Percentiles rank a stretch among this genome's conserved stretches.
Evolutionary conservation across 163 green algal species (phyloP).

Genomic region (Chlamydomonas reinhardtii): DNA sequence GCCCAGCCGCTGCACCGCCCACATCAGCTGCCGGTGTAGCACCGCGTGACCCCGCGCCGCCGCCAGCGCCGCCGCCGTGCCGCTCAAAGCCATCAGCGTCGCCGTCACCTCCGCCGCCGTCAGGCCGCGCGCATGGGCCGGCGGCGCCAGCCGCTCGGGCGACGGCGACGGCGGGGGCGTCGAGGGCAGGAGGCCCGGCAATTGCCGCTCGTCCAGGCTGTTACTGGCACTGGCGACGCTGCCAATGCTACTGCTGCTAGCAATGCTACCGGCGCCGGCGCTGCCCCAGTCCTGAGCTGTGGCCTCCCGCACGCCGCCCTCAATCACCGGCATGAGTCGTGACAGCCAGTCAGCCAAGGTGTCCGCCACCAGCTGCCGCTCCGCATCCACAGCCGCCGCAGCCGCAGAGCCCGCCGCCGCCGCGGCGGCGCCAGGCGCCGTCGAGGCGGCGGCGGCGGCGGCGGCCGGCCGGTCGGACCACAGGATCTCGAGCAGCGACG

Average conservation of each 20-base stretch:
- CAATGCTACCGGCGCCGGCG: not conserved
- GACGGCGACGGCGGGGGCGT: not conserved
- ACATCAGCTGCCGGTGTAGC: conserved; percentile 17
- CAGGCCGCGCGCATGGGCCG: not conserved
- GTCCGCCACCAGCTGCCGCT: not conserved
- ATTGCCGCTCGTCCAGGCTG: not conserved
- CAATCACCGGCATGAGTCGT: not conserved
- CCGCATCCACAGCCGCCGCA: not conserved
- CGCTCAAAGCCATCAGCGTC: conserved; percentile 4
- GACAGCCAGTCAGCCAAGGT: not conserved
- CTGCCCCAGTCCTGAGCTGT: not conserved
- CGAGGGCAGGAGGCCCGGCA: not conserved
- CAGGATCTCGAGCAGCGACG: conserved; percentile 5
- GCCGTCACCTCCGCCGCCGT: conserved; percentile 15
- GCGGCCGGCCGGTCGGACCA: not conserved
- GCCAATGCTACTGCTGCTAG: too few species aligned
- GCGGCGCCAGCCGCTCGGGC: not conserved
- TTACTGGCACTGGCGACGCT: too few species aligned
- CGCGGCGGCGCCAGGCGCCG: not conserved
- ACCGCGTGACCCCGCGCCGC: not conserved
- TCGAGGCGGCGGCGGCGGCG: not conserved
- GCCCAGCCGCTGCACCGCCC: conserved; percentile 41
- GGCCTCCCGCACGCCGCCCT: not conserved
- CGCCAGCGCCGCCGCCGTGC: conserved; percentile 12
- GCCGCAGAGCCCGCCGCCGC: not conserved